Conservation (phyloP, 2,329 filamentous ascomycete genomes). For the Diaporthe destruens region DNA sequence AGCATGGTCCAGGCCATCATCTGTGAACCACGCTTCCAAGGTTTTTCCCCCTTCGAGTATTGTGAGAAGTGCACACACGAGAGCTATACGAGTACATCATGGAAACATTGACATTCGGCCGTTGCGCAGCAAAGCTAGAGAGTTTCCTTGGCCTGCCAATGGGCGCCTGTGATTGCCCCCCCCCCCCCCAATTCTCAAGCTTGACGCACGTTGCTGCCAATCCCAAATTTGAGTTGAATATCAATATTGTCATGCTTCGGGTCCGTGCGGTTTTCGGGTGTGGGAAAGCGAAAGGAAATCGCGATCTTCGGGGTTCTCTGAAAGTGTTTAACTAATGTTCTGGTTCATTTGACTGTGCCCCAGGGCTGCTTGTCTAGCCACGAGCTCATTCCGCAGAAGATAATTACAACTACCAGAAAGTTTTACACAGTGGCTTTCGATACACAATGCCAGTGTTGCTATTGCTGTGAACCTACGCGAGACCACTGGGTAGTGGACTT, state of each 20-base stretch:
- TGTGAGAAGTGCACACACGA: not conserved
- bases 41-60: not conserved
- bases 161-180: not conserved
- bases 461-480: not conserved
- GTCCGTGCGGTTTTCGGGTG: not conserved
- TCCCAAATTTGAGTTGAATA: not conserved
- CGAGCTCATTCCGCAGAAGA: not conserved
- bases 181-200: not conserved
- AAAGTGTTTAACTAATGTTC: not conserved
- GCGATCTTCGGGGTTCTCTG: not conserved
- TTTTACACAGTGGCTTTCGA: not conserved
- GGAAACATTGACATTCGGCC: not conserved
- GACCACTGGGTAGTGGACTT: not conserved
- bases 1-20: too few species aligned
- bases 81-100: not conserved
- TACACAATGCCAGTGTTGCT: not conserved
- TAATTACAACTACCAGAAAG: not conserved
- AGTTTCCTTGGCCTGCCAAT: not conserved
- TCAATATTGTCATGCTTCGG: not conserved
- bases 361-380: not conserved
- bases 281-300: not conserved
- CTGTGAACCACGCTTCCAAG: too few species aligned
- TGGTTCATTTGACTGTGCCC: not conserved
- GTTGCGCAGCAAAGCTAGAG: not conserved
- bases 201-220: slow-evolving; percentile 14